Evolutionary conservation across 228 moss, liverwort and hornwort species (phyloP), one percentile per base, ranked within the genome.

Genomic region (Sphagnum fallax): DNA sequence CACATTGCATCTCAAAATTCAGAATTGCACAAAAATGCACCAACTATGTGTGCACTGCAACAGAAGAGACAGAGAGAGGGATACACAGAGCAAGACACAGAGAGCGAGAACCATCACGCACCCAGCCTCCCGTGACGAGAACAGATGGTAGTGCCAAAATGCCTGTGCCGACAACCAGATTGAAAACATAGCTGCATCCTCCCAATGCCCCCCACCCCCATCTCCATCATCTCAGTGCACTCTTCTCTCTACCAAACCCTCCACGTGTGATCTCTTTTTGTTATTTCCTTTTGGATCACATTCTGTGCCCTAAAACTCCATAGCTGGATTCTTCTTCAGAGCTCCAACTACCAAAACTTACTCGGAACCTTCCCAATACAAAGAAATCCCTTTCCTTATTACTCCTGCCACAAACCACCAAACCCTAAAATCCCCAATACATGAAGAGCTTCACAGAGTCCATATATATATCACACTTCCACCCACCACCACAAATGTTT

Each of bases 111-210:
- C 2, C 12, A 8, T 55, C 55, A 76, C 91, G 48, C 62, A 98
- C 97, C 97, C 97, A 98, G 66, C 97, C 97, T 82, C 97, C 97
- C 55, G 80, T 83, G 64, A 91, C 77, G 14, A 98, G 82, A 67
- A 98, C 91, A 62, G 97, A 98, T 16, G 97, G 97, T 67, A 98
- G 79, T 10, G 97, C 97, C 62, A 98, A 87, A 70, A 93, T 83
- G 61, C 97, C 97, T 11, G 97, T 98, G 76, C 97, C 97, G 61
- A 98, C 90, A 79, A 98, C 88, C 85, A 98, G 80, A 70, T 98
- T 98, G 85, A 93, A 98, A 64, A 98, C 83, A 53, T 91, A 98
- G 52, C 97, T 98, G 91, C 89, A 90, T 66, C 68, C 51, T 47
- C 64, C 47, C 6, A 16, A 52, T 52, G 16, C 47, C 4, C 16